Percentiles rank a stretch among this genome's conserved stretches.
Conservation (phyloP, 2,329 filamentous ascomycete species). For the Trichophyton benhamiae region DNA sequence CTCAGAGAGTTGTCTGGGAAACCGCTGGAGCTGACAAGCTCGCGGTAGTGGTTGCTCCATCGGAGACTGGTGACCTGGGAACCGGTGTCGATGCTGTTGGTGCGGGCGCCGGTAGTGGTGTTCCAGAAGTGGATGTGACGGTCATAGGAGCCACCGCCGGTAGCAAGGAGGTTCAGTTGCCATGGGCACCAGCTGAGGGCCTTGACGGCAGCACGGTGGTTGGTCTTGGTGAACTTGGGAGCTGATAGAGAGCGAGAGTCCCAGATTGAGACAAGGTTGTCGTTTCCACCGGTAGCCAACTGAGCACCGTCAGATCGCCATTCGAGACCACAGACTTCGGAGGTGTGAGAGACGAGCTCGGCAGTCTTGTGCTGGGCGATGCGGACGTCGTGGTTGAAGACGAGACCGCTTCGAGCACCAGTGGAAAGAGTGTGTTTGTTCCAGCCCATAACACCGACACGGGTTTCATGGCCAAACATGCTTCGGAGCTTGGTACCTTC, state of each 20-base stretch:
- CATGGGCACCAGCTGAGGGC: constrained; percentile 97
- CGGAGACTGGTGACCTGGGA: constrained; percentile 92
- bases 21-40: constrained; percentile 93
- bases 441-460: constrained; percentile 97
- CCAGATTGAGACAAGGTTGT: constrained; percentile 99
- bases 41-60: constrained; percentile 94
- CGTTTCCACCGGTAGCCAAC: constrained; percentile 93
- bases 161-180: constrained; percentile 94
- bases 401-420: constrained; percentile 82
- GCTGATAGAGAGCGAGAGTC: constrained; percentile 85
- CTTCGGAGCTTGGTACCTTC: constrained; percentile 91
- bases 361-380: constrained; percentile 96
- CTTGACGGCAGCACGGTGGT: constrained; percentile 98
- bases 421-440: constrained; percentile 96
- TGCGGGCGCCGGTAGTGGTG: constrained; percentile 88
- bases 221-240: constrained; percentile 98
- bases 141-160: constrained; percentile 90
- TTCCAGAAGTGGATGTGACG: constrained; percentile 99
- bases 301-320: constrained; percentile 95
- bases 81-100: constrained; percentile 98
- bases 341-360: constrained; percentile 92
- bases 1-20: constrained; percentile 99
- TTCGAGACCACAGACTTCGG: constrained; percentile 94
- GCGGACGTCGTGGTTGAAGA: constrained; percentile 98
- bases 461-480: constrained; percentile 95